Base-by-base conservation (phyloP, 306 rosid species). In the Pterocarpus macrocarpus region DNA sequence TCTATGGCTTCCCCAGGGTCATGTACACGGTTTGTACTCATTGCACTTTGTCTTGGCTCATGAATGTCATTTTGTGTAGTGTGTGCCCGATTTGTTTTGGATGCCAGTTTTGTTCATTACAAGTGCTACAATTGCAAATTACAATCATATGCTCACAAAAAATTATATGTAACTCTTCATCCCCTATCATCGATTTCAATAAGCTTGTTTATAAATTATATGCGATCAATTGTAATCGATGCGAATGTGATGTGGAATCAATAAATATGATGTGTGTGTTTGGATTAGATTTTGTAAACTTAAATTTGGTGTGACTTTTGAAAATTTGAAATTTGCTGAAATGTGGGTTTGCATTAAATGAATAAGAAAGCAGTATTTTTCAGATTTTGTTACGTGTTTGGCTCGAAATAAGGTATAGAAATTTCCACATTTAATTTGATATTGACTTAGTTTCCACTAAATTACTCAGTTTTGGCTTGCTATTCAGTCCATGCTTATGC, bases 1-100 rank as follows among this genome's bases (percentile, higher is more conserved):
- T 91, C 85, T 90, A 87, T 67, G 85, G 86, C 79, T 91, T 93
- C 82, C 91, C 97, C 57, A n/a, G 72, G 10, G 11, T 61, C 73
- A 87, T 90, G 93, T 91, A 91, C 85, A 33, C 85, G 94, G 90
- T 90, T 35, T 56, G 17, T n/a, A 4, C n/a, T 50, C 10, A 2
- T 1, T 63, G 13, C 50, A 8, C 0, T 9, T 45, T 4, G 41
- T 1, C 41, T 38, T 38, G 5, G 3, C 0, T 38, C 41, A 4
- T 6, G 5, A 0, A 6, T 38, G 41, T 38, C 41, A 38, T 38
- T 5, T 38, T 38, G 41, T 38, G 41, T 38, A 38, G 41, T 38
- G 41, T 4, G 41, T 6, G 28, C 41, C 41, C 41, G 6, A 38
- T 38, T 38, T 38, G 7, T 38, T 4, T 14, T 9, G 8, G 6